Evolutionary conservation across 2,329 filamentous ascomycete species (phyloP), one percentile per base, ranked within the genome.

Genomic region (Aspergillus terreus): DNA sequence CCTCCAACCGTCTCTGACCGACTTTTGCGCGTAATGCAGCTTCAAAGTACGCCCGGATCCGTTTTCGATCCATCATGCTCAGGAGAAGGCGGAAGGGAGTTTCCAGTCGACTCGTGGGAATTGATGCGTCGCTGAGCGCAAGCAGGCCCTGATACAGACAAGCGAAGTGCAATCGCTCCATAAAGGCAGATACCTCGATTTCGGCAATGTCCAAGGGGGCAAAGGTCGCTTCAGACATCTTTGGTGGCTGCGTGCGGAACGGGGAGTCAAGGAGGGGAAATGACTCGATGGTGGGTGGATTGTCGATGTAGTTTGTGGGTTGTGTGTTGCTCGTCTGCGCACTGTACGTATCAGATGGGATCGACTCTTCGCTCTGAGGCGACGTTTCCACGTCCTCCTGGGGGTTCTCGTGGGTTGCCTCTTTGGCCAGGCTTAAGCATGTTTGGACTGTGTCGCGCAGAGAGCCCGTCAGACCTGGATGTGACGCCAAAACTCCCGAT

Each of bases 11-110:
- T 19, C 48, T 57, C 15, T 51, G 54, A 14, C 44, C 57, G 6
- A 59, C 42, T 27, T 54, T 53, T 6, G 55, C 56, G 33, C 59
- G 50, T 9, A 62, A 14, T 23, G 52, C 52, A 7, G 55, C 54
- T 40, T 60, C 55, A 12, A 62, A 62, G 19, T 51, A 59, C 25
- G 54, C 51, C 2, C 52, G 44, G 2, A 62, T 41, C 12, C 51
- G 47, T 1, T 53, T 51, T 1, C 61, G 51, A 3, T 56, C 55
- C 58, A 63, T 60, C 2, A 61, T 47, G 6, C 43, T 56, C 3
- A 63, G 49, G 3, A 60, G 57, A n/a, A 64, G 47, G 11, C 58
- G 56, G 17, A 63, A 64, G 11, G 60, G 58, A 15, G 38, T 46
- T 25, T 59, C 53, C 15, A 64, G 32, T 4, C 55, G 53, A 38